Percentiles rank a stretch among this genome's conserved stretches.
Conservation (phyloP, 2,329 filamentous ascomycete species). For the Cercospora sp. region DNA sequence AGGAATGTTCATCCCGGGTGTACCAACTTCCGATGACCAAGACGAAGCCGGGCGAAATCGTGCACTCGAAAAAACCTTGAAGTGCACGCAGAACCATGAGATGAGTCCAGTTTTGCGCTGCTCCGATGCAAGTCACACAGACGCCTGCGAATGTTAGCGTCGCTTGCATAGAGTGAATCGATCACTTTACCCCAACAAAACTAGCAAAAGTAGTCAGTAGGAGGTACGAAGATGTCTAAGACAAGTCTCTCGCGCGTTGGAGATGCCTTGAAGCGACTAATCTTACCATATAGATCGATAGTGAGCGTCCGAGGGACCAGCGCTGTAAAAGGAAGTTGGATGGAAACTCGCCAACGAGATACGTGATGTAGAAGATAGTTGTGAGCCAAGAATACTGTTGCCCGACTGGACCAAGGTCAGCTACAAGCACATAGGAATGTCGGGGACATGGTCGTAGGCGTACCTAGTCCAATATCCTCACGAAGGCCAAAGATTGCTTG, state of each 20-base stretch:
- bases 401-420: conserved; percentile 19
- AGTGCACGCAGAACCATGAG: conserved; percentile 41
- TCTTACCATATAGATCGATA: conserved; percentile 33
- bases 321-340: conserved; percentile 40
- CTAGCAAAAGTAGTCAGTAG: too few relatives aligned
- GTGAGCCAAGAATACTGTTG: conserved; percentile 46
- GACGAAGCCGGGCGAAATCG: conserved; percentile 41
- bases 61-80: conserved; percentile 44
- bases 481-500: conserved; percentile 54
- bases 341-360: conserved; percentile 41
- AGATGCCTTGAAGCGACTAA: too few relatives aligned
- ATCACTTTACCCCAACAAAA: conserved; percentile 27
- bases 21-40: conserved; percentile 42
- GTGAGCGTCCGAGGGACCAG: conserved; percentile 39
- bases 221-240: too few relatives aligned
- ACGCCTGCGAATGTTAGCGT: conserved; percentile 20
- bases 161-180: neutral
- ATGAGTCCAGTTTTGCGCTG: conserved; percentile 38
- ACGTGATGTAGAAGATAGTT: conserved; percentile 48
- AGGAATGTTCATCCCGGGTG: conserved; percentile 38
- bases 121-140: conserved; percentile 34
- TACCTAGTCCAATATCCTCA: conserved; percentile 43
- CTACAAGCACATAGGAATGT: neutral
- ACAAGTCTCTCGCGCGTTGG: too few relatives aligned
- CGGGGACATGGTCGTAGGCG: neutral